Evolutionary conservation across 148 eudicot genomes (phyloP).

Genomic region (Cornus kousa): DNA sequence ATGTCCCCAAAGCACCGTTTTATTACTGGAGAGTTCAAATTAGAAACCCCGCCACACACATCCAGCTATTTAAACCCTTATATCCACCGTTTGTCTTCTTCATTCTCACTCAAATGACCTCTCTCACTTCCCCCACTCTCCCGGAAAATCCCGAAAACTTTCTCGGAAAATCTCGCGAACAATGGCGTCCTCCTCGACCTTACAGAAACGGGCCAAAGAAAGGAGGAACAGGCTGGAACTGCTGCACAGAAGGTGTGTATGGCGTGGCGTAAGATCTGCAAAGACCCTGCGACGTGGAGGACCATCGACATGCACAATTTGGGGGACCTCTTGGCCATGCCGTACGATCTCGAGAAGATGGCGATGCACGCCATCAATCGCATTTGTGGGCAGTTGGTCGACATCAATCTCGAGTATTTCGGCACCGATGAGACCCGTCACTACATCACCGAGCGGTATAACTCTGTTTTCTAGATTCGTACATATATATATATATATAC

Average conservation of each 20-base stretch:
- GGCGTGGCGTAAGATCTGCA: constrained; percentile 55
- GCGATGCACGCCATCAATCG: constrained; percentile 36
- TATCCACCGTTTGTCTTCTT: not conserved
- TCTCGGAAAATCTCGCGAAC: not conserved
- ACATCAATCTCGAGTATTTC: constrained; percentile 31
- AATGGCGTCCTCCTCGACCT: constrained; percentile 24
- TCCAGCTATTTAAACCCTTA: not conserved
- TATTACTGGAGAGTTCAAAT: too few relatives aligned
- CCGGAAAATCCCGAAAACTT: not conserved
- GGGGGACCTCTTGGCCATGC: constrained; percentile 4
- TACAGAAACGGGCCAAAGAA: constrained; percentile 2
- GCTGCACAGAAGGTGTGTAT: constrained; percentile 65
- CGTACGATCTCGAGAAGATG: constrained; percentile 22
- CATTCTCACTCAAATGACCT: too few relatives aligned
- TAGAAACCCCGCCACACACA: not conserved
- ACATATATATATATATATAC: not conserved
- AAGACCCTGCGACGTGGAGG: constrained; percentile 65
- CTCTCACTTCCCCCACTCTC: too few relatives aligned
- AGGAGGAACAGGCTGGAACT: constrained; percentile 54
- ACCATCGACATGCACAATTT: constrained; percentile 29
- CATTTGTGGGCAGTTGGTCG: constrained; percentile 40
- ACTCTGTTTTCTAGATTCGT: not conserved
- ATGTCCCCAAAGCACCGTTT: too few relatives aligned
- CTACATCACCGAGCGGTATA: constrained; percentile 39
- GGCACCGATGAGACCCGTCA: constrained; percentile 23